A percentile compares a stretch with the other conserved stretches of the same genome.
These are phyloP conservation scores for Solanum bulbocastanum DNA, from an alignment of 257 asterid genomes.

Conservation along the genomic window DNA sequence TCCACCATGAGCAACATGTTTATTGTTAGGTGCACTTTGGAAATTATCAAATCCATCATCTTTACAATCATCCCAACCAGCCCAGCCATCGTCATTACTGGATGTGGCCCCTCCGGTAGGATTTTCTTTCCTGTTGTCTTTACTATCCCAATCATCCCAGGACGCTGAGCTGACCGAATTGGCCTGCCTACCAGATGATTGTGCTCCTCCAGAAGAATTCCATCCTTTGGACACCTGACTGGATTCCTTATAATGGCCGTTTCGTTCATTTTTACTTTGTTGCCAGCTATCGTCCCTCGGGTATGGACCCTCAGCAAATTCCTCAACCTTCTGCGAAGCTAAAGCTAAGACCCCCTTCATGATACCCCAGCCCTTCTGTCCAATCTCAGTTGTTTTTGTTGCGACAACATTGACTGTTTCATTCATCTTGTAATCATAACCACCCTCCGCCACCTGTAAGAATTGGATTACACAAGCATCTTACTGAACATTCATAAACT, in stretches of 20 bases:
- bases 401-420: conserved; percentile 77
- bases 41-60: conserved; percentile 46
- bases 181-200: conserved; percentile 27
- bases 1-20: conserved; percentile 35
- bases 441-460: conserved; percentile 74
- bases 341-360: conserved; percentile 85
- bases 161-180: conserved; percentile 33
- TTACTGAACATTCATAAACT: not conserved
- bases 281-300: conserved; percentile 59
- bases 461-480: not conserved
- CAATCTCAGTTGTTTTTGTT: conserved; percentile 75
- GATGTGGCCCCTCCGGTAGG: conserved; percentile 25
- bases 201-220: conserved; percentile 36
- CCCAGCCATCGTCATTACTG: conserved; percentile 64
- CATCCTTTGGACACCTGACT: conserved; percentile 37
- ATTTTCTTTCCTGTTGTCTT: conserved; percentile 39
- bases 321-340: conserved; percentile 95
- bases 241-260: conserved; percentile 45
- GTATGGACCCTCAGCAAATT: conserved; percentile 42
- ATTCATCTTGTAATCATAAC: conserved; percentile 73
- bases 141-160: conserved; percentile 86
- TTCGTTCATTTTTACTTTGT: conserved; percentile 29
- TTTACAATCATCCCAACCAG: conserved; percentile 86
- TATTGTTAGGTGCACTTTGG: conserved; percentile 39
- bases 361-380: conserved; percentile 87